Conservation (phyloP, 352 stramenopile genomes). For the Phytophthora fragariae region DNA sequence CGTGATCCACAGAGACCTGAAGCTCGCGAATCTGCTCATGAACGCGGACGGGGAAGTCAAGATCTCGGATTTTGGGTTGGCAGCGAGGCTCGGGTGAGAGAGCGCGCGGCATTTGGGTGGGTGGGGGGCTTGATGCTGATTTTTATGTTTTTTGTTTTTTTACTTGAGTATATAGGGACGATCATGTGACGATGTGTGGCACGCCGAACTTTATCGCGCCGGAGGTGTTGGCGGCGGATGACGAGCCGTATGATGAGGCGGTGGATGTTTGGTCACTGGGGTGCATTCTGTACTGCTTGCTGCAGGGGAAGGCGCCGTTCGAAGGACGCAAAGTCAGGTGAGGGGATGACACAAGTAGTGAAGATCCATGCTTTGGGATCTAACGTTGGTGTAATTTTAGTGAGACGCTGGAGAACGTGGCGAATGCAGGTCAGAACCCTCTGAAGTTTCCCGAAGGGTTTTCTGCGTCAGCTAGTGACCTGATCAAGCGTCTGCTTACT, state of each 20-base stretch:
- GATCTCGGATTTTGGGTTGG: constrained; percentile 84
- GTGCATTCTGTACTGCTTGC: constrained; percentile 79
- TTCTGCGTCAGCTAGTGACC: constrained; percentile 57
- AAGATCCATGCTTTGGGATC: not conserved
- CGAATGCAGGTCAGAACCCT: constrained; percentile 48
- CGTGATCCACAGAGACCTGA: constrained; percentile 83
- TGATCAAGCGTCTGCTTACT: constrained; percentile 72
- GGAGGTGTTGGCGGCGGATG: constrained; percentile 59
- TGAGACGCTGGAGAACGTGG: constrained; percentile 79
- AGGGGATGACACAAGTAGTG: not conserved
- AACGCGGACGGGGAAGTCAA: constrained; percentile 60
- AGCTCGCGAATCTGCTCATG: constrained; percentile 80
- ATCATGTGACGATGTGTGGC: constrained; percentile 75
- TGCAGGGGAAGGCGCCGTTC: constrained; percentile 74
- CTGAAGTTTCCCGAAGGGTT: constrained; percentile 64
- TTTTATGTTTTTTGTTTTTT: constrained; percentile 3
- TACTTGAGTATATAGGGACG: constrained; percentile 52
- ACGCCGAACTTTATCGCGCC: constrained; percentile 89
- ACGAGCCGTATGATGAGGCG: constrained; percentile 60
- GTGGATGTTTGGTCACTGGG: constrained; percentile 87
- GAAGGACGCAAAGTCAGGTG: constrained; percentile 80
- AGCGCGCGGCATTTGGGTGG: not conserved
- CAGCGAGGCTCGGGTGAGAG: constrained; percentile 55
- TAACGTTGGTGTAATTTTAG: constrained; percentile 22
- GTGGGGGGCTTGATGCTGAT: not conserved